Evolutionary conservation across 805 yeast species (phyloP).

Genomic region (Starmerella tilneyi): DNA sequence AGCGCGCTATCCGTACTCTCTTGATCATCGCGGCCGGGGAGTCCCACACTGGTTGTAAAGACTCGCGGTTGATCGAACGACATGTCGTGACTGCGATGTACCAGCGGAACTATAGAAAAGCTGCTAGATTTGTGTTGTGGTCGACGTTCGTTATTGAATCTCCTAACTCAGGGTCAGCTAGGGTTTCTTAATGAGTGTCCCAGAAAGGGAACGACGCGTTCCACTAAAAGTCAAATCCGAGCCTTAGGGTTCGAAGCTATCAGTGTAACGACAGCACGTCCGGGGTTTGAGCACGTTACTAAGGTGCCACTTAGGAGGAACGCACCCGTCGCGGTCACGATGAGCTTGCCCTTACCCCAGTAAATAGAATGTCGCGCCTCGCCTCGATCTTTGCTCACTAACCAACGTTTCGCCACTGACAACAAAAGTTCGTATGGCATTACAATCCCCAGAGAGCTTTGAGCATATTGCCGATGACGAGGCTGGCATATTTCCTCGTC

Average conservation of each 20-base stretch:
- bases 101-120: not conserved
- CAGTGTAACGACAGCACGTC: too few species aligned
- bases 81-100: constrained; percentile 23
- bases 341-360: not conserved
- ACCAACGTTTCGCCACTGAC: constrained; percentile 3
- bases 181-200: constrained; percentile 5
- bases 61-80: constrained; percentile 34
- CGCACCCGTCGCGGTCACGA: not conserved
- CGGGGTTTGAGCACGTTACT: too few species aligned
- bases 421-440: not conserved
- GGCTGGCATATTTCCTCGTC: constrained; percentile 11
- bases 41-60: constrained; percentile 52
- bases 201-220: constrained; percentile 4
- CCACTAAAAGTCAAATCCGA: not conserved
- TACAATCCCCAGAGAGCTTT: constrained; percentile 15
- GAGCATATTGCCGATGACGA: constrained; percentile 9
- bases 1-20: constrained; percentile 34
- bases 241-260: not conserved
- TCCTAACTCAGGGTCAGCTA: not conserved
- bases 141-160: not conserved
- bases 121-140: too few species aligned
- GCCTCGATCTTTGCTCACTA: not conserved
- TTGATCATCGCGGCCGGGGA: constrained; percentile 60
- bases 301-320: too few species aligned
- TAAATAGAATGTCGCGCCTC: not conserved